A percentile compares a stretch with the other conserved stretches of the same genome.
phyloP scores from a whole-genome alignment of 805 yeast species.

The Candida boidinii region DNA sequence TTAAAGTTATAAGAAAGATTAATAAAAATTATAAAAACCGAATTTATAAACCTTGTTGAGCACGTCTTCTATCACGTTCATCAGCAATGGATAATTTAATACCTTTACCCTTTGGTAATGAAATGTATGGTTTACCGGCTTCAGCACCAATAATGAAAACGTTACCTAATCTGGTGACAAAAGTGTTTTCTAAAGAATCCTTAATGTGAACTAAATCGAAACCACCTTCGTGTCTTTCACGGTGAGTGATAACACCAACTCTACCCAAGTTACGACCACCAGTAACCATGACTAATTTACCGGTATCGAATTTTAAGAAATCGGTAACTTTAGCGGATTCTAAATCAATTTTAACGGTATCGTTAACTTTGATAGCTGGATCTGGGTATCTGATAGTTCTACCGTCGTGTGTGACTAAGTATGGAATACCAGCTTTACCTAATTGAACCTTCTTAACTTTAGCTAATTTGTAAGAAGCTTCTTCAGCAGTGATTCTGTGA shows the following conservation, averaged over 20 bases:
- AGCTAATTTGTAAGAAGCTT: constrained; percentile 96
- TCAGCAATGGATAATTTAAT: constrained; percentile 91
- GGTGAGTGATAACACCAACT: constrained; percentile 92
- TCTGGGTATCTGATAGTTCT: constrained; percentile 99
- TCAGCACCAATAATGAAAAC: constrained; percentile 87
- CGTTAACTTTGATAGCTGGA: constrained; percentile 94
- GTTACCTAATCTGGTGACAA: constrained; percentile 90
- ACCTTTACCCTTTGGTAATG: constrained; percentile 99
- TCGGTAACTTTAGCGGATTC: constrained; percentile 92
- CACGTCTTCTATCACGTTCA: constrained; percentile 98
- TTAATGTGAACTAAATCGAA: constrained; percentile 95
- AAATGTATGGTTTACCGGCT: constrained; percentile 88
- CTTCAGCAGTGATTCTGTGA: constrained; percentile 99
- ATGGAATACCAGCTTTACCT: constrained; percentile 98
- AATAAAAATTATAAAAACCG: neutral
- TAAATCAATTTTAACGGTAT: constrained; percentile 94
- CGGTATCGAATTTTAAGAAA: constrained; percentile 87
- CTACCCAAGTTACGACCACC: constrained; percentile 99
- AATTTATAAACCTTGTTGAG: constrained; percentile 52
- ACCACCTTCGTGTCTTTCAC: constrained; percentile 98
- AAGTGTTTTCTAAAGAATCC: constrained; percentile 90
- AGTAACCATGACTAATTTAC: constrained; percentile 85
- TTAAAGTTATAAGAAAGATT: neutral
- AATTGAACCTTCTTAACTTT: constrained; percentile 97
- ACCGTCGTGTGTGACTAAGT: constrained; percentile 99